phyloP scores from a whole-genome alignment of 345 rosid species.

The Lumnitzera littorea region DNA sequence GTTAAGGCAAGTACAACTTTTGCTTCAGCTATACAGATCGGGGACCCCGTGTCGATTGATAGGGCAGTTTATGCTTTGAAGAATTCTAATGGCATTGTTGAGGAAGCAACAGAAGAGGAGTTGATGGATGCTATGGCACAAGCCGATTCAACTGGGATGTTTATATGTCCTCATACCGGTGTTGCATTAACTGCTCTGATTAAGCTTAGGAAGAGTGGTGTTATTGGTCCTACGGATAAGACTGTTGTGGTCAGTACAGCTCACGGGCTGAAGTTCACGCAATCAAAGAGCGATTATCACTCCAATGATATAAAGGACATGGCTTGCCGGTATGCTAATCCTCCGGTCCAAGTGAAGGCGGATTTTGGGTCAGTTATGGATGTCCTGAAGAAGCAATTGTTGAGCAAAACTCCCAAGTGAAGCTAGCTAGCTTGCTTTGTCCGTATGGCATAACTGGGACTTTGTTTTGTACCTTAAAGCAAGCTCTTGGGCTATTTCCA shows the following conservation, averaged over 20 bases:
- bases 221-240: slow-evolving; percentile 54
- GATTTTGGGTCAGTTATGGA: slow-evolving; percentile 89
- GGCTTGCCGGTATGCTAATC: slow-evolving; percentile 75
- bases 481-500: no score
- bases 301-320: slow-evolving; percentile 64
- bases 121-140: slow-evolving; percentile 92
- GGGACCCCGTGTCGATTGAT: slow-evolving; percentile 88
- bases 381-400: slow-evolving; percentile 56
- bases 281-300: slow-evolving; percentile 79
- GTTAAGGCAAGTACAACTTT: slow-evolving; percentile 68
- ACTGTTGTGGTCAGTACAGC: slow-evolving; percentile 93
- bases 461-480: no score
- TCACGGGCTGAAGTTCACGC: slow-evolving; percentile 85
- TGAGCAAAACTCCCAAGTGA: no score
- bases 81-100: slow-evolving; percentile 73
- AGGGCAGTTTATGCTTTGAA: slow-evolving; percentile 80
- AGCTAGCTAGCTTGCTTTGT: no score
- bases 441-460: no score
- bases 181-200: slow-evolving; percentile 75
- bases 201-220: slow-evolving; percentile 74
- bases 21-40: slow-evolving; percentile 92
- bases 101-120: slow-evolving; percentile 87
- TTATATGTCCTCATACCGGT: slow-evolving; percentile 91
- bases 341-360: slow-evolving; percentile 67
- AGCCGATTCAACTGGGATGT: slow-evolving; percentile 95